Conservation (phyloP, 495 filamentous ascomycete genomes). For the Penicillium antarcticum region DNA sequence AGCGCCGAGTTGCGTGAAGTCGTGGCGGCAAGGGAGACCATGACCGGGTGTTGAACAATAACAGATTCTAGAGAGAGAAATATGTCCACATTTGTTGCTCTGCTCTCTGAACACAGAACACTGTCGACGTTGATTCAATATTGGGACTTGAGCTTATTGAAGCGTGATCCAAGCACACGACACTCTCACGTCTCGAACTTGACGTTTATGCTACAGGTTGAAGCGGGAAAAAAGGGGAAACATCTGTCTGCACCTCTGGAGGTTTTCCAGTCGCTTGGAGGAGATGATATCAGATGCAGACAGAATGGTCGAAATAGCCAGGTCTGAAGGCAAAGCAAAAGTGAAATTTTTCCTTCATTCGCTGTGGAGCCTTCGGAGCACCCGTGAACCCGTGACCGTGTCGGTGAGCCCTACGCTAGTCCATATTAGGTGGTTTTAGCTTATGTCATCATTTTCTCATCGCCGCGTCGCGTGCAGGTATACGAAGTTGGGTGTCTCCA, state of each 20-base stretch:
- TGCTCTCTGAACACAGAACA: conserved; percentile 4
- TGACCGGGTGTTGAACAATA: conserved; percentile 21
- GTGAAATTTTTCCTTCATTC: conserved; percentile 22
- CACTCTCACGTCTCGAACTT: conserved; percentile 8
- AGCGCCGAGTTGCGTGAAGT: conserved; percentile 30
- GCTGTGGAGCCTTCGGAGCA: conserved; percentile 20
- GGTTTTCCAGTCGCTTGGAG: conserved; percentile 7
- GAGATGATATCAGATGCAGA: conserved; percentile 17
- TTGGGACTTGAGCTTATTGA: conserved; percentile 2
- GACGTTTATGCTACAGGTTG: conserved; percentile 18
- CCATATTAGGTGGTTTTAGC: conserved; percentile 11
- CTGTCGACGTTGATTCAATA: background rate
- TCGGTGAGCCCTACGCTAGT: conserved; percentile 17
- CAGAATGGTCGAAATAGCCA: conserved; percentile 9
- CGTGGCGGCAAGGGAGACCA: conserved; percentile 45
- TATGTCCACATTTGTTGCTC: conserved; percentile 22
- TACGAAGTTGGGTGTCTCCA: too few species aligned
- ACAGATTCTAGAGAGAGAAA: conserved; percentile 3
- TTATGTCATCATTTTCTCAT: conserved; percentile 18
- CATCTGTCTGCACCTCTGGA: conserved; percentile 21
- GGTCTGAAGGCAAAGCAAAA: conserved; percentile 2
- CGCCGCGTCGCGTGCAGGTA: background rate
- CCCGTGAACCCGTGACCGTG: conserved; percentile 25
- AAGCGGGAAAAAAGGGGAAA: conserved; percentile 1
- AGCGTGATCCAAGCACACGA: conserved; percentile 25